Percentiles rank a stretch among this genome's conserved stretches.
These are phyloP conservation scores for Phoma sp. DNA, from an alignment of 2,329 filamentous ascomycete species.

Conservation along the genomic window DNA sequence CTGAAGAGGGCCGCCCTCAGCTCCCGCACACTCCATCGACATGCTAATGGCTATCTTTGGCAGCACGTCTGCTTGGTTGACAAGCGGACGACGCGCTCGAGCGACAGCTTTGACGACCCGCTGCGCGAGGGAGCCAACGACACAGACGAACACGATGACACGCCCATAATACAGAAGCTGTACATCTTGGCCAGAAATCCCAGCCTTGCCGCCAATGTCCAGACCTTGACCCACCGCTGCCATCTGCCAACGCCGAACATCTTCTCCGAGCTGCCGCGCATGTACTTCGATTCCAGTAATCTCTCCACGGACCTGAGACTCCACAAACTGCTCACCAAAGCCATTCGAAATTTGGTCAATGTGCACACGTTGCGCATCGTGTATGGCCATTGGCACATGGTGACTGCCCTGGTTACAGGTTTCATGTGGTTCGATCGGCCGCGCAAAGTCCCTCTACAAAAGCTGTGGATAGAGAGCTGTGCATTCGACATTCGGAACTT, in stretches of 20 bases:
- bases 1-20: slow-evolving; percentile 43
- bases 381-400: slow-evolving; percentile 52
- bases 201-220: slow-evolving; percentile 50
- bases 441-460: slow-evolving; percentile 41
- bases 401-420: slow-evolving; percentile 47
- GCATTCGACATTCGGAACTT: slow-evolving; percentile 35
- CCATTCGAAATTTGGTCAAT: slow-evolving; percentile 50
- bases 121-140: slow-evolving; percentile 23
- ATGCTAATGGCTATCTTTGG: slow-evolving; percentile 50
- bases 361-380: slow-evolving; percentile 54
- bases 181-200: slow-evolving; percentile 51
- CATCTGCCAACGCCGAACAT: slow-evolving; percentile 54
- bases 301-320: slow-evolving; percentile 51
- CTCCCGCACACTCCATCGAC: slow-evolving; percentile 44
- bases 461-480: slow-evolving; percentile 56
- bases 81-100: slow-evolving; percentile 39
- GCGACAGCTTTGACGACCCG: slow-evolving; percentile 19
- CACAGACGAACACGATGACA: slow-evolving; percentile 48
- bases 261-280: slow-evolving; percentile 51
- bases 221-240: slow-evolving; percentile 53
- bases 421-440: slow-evolving; percentile 46
- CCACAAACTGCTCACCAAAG: slow-evolving; percentile 47
- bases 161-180: slow-evolving; percentile 52
- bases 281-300: slow-evolving; percentile 47
- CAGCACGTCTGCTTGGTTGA: slow-evolving; percentile 50